phyloP scores from a whole-genome alignment of 768 basidiomycete genomes.

The Lactarius pseudohatsudake region DNA sequence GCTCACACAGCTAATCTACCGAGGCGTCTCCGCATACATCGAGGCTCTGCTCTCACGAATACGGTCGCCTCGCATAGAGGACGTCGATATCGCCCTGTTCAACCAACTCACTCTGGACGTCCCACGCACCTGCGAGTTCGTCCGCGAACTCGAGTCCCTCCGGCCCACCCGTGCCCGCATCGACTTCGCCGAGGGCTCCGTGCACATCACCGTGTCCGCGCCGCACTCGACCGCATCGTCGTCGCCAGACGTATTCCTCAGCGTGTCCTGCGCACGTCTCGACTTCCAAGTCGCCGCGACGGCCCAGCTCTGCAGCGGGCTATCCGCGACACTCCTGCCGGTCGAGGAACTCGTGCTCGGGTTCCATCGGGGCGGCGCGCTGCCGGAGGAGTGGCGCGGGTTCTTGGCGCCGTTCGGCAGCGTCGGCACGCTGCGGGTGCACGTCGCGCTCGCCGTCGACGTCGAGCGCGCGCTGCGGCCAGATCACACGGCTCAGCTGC shows the following conservation, averaged over 20 bases:
- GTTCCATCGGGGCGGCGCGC: background rate
- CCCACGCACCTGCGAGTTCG: conserved; percentile 8
- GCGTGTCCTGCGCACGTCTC: conserved; percentile 9
- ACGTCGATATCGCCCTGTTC: conserved; percentile 17
- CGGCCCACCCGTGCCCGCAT: conserved; percentile 6
- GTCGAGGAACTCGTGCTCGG: conserved; percentile 19
- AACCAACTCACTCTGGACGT: conserved; percentile 16
- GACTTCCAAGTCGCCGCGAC: conserved; percentile 21
- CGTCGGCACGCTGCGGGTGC: conserved; percentile 7
- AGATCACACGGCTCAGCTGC: background rate
- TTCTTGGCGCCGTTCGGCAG: conserved; percentile 4
- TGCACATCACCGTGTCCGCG: background rate
- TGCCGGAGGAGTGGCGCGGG: conserved; percentile 9
- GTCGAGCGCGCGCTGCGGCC: conserved; percentile 8
- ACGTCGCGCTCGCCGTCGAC: conserved; percentile 8
- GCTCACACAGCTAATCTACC: conserved; percentile 19
- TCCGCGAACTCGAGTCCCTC: conserved; percentile 2
- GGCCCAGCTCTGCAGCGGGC: conserved; percentile 8
- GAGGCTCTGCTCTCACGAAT: conserved; percentile 18
- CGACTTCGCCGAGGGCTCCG: conserved; percentile 12
- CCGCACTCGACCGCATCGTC: background rate
- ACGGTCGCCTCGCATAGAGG: conserved; percentile 8
- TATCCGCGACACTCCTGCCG: background rate
- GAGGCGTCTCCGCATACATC: conserved; percentile 15
- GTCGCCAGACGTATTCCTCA: conserved; percentile 5